Percentiles rank a stretch among this genome's conserved stretches.
Evolutionary conservation across 345 rosid genomes (phyloP).

Genomic region (Camelina hispida): DNA sequence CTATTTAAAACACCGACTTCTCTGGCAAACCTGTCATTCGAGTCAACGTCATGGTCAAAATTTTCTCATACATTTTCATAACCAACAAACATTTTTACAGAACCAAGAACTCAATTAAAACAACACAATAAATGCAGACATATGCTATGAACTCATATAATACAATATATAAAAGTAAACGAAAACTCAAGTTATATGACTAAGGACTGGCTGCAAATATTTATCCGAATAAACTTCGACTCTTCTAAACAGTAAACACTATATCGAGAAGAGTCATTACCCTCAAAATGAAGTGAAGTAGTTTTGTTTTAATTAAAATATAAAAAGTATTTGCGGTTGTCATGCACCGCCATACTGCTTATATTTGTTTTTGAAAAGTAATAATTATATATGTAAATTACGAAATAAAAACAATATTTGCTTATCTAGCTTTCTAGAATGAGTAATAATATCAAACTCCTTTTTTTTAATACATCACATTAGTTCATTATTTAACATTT

Average conservation of each 20-base stretch:
- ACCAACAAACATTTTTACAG: slow-evolving; percentile 14
- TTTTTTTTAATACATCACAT: background rate
- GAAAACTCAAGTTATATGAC: no score
- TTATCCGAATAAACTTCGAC: no score
- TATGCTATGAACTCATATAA: slow-evolving; percentile 4
- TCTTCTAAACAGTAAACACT: no score
- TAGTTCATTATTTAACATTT: background rate
- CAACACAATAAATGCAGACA: slow-evolving; percentile 38
- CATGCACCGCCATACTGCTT: slow-evolving; percentile 19
- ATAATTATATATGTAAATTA: background rate
- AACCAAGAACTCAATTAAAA: slow-evolving; percentile 33
- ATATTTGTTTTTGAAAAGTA: background rate
- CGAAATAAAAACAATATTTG: background rate
- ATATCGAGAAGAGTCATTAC: no score
- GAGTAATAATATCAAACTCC: background rate
- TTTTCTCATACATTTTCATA: slow-evolving; percentile 21
- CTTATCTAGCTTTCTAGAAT: background rate
- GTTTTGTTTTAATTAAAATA: background rate
- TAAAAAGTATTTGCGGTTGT: background rate
- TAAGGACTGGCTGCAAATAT: no score
- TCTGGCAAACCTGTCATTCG: slow-evolving; percentile 44
- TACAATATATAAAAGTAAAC: no score
- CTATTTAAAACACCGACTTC: slow-evolving; percentile 47
- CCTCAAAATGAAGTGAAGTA: no score
- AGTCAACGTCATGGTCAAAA: slow-evolving; percentile 43